Percentiles rank a stretch among this genome's conserved stretches.
These are phyloP conservation scores for Monilinia vaccinii-corymbosi DNA, from an alignment of 2,329 filamentous ascomycete genomes.

Conservation along the genomic window DNA sequence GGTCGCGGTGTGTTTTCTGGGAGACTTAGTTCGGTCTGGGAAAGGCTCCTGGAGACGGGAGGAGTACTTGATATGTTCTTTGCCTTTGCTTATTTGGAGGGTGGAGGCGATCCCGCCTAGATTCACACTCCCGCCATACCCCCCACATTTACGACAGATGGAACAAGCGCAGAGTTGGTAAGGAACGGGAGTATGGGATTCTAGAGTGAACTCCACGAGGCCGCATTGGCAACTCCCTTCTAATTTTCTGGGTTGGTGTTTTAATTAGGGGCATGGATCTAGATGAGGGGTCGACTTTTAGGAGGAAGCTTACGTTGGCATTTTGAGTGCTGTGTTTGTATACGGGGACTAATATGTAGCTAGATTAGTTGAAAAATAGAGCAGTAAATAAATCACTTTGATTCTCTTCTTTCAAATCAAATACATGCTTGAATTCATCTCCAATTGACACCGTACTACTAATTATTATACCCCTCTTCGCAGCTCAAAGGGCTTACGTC, in stretches of 20 bases:
- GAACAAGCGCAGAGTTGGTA: constrained; percentile 41
- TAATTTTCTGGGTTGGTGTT: constrained; percentile 31
- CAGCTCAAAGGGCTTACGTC: neutral
- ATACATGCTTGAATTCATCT: neutral
- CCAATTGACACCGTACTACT: neutral
- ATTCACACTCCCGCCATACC: constrained; percentile 37
- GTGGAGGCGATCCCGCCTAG: constrained; percentile 36
- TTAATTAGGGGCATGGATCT: neutral
- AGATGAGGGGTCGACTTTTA: neutral
- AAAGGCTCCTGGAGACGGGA: neutral
- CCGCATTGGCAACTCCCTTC: constrained; percentile 42
- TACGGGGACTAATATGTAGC: neutral
- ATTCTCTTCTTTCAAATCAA: neutral
- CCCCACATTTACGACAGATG: constrained; percentile 40
- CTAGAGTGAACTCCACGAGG: constrained; percentile 36
- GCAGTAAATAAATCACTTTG: rapidly evolving
- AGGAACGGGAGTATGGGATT: constrained; percentile 38
- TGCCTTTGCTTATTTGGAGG: constrained; percentile 34
- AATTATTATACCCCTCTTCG: neutral
- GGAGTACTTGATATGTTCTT: constrained; percentile 36
- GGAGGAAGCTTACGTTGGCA: constrained; percentile 5
- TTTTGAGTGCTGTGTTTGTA: neutral
- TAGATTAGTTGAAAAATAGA: neutral
- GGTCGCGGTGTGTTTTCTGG: constrained; percentile 37
- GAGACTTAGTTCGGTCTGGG: neutral